Evolutionary conservation across 352 stramenopile species (phyloP), one percentile per base, ranked within the genome.

Genomic region (Elongisporangium prolatum): DNA sequence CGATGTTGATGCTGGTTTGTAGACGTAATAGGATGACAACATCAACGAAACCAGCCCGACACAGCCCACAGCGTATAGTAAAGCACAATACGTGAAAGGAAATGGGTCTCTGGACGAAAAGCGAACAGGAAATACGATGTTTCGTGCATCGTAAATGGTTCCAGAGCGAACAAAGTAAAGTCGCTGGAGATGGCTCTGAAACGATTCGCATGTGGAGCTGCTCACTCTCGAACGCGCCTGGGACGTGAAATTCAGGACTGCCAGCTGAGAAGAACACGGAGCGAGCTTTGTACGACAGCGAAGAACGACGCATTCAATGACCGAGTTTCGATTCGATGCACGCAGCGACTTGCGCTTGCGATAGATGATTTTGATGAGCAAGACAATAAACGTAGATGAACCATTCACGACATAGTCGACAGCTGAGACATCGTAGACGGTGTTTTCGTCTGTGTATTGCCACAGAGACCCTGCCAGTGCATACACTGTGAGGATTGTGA

Each of bases 221-320:
- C n/a, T n/a, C n/a, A n/a, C n/a, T n/a, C n/a, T 40, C 4, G 28
- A 40, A 13, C 5, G 28, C 28, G 28, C 28, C 14, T 9, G 28
- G 1, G 28, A 2, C 28, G 14, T 40, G 5, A 5, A 9, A 9
- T 9, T 40, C 28, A 40, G 2, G 8, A 40, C 14, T 13, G 28
- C 28, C 5, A 13, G 4, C 8, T 40, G 28, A 9, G 28, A 40
- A 5, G 28, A 14, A 13, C 28, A 40, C 8, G 28, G 28, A 8
- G 9, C 28, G 28, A 40, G 28, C 8, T 40, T 40, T 1, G 4
- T 6, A 14, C 9, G 4, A 13, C 28, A 40, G 4, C 28, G 28
- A 40, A 40, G 28, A 11, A 71, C 65, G 5, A 63, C 67, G 52
- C 59, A 74, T 14, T 74, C 61, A 7, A 75, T 56, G 9, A 60